Conservation (phyloP, 2,329 filamentous ascomycete genomes). For the Pseudogymnoascus sp. region DNA sequence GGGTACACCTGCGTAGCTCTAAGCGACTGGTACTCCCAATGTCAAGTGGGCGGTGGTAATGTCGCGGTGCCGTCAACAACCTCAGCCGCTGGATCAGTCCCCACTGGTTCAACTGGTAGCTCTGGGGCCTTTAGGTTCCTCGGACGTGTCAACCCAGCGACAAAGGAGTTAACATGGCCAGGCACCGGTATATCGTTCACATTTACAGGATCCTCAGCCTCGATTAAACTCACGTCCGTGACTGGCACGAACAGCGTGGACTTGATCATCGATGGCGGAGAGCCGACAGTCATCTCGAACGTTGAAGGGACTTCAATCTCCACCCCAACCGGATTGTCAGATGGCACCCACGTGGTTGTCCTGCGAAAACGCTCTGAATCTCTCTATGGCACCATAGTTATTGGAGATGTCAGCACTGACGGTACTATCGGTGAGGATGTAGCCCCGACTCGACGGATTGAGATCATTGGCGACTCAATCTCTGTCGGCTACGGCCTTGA, state of each 20-base stretch:
- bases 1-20: slow-evolving; percentile 19
- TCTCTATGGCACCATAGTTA: slow-evolving; percentile 27
- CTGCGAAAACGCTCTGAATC: slow-evolving; percentile 34
- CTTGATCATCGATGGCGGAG: slow-evolving; percentile 29
- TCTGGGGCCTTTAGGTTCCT: slow-evolving; percentile 24
- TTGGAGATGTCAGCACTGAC: slow-evolving; percentile 25
- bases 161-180: slow-evolving; percentile 37
- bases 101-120: neutral
- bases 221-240: slow-evolving; percentile 27
- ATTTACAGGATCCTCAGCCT: slow-evolving; percentile 28
- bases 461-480: slow-evolving; percentile 39
- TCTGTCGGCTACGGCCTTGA: slow-evolving; percentile 37
- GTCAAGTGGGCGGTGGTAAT: neutral
- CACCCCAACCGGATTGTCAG: slow-evolving; percentile 25
- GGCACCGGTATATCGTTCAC: slow-evolving; percentile 32
- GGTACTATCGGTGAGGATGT: slow-evolving; percentile 21
- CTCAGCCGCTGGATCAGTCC: neutral
- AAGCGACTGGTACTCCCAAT: slow-evolving; percentile 14
- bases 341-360: slow-evolving; percentile 30
- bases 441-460: slow-evolving; percentile 30
- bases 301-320: slow-evolving; percentile 26
- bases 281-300: slow-evolving; percentile 23
- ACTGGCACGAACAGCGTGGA: slow-evolving; percentile 28
- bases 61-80: neutral
- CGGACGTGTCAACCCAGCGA: slow-evolving; percentile 35